Base-by-base conservation (phyloP, 129 eudicot genomes). In the Arctium minus region DNA sequence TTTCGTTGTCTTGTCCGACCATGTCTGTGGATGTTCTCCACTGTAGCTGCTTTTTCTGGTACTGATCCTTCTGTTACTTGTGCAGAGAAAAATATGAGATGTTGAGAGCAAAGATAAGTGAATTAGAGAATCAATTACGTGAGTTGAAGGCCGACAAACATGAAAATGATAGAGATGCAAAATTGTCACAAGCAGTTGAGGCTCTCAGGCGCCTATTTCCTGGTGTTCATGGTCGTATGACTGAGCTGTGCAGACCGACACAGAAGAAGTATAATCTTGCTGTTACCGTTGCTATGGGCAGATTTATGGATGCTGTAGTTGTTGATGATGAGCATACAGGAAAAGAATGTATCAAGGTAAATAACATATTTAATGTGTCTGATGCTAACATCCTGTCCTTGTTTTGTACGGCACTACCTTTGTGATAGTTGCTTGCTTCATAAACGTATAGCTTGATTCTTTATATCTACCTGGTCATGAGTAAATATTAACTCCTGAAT, bases 141-240 rank as follows among this genome's bases (percentile, higher is more conserved):
- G 99, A 96, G 48, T 79, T 93, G 81, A 96, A 96, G 84, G 99
- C 99, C 42, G 97, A 90, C 64, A 89, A 97, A 81, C 91, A 93
- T 89, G 99, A 96, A 82, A 93, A 90, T 75, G 99, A 96, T 84
- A 90, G 99, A 83, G 99, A 96, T 91, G 86, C 91, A 76, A 91
- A 79, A 82, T 76, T 96, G 81, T 90, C 99, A 62, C 92, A 93
- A 85, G 93, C 99, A 88, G 97, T 96, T 85, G 98, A 91, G 83
- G 92, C 95, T 77, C 94, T 96, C 62, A 96, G 92, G 72, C 97
- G 98, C 60, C 94, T 91, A 73, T 96, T 96, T 91, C 92, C 98
- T 81, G 98, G 99, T 64, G 99, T 96, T 80, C 99, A 96, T 93
- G 99, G 99, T 81, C 95, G 99, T 82, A 96, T 96, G 99, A 96